Conservation (phyloP, 2,329 filamentous ascomycete species). For the Neocucurbitaria cava region DNA sequence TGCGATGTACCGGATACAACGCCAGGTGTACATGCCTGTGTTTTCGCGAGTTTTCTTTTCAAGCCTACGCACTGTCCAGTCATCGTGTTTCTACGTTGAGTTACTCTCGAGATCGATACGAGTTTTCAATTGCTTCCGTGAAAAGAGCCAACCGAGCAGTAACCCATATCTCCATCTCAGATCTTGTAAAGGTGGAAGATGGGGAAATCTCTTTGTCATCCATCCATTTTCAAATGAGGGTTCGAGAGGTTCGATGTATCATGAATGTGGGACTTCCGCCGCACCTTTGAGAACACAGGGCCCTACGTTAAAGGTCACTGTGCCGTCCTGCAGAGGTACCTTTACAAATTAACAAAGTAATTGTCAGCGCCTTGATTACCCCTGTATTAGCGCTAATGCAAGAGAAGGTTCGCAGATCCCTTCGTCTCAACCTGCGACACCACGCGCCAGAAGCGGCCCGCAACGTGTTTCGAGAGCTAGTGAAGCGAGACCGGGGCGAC, state of each 20-base stretch:
- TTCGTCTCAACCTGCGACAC: constrained; percentile 9
- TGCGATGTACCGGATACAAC: neutral
- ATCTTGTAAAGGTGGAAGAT: neutral
- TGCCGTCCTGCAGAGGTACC: neutral
- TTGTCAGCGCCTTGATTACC: neutral
- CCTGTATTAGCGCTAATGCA: neutral
- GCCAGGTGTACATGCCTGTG: no score
- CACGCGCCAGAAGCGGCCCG: constrained; percentile 1
- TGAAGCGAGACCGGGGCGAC: neutral
- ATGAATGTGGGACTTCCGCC: neutral
- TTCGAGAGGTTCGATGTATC: neutral
- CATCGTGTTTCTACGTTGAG: no score
- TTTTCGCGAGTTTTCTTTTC: no score
- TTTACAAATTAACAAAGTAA: neutral
- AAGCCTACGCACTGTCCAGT: neutral
- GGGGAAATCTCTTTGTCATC: neutral
- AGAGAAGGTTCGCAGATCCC: neutral
- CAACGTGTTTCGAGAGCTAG: constrained; percentile 5
- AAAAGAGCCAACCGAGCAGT: neutral
- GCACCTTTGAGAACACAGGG: neutral
- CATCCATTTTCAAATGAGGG: neutral
- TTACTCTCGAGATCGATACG: no score
- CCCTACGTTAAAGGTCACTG: neutral
- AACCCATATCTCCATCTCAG: neutral
- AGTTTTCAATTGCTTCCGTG: no score